Evolutionary conservation across 306 rosid genomes (phyloP), one percentile per base, ranked within the genome.

Genomic region (Malus sylvestris): DNA sequence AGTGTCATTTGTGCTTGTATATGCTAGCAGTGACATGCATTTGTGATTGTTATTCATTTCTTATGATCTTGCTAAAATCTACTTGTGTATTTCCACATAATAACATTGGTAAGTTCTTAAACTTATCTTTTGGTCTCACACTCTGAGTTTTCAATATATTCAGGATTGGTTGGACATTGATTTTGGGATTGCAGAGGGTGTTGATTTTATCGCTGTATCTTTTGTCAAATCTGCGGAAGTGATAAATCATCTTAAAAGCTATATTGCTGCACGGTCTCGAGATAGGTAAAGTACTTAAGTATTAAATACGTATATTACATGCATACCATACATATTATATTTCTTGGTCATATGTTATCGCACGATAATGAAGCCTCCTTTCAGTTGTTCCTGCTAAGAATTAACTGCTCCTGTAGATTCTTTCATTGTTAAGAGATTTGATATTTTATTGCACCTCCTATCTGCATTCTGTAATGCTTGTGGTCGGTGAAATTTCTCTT

Each of bases 111-210:
- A n/a, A 57, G 10, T 62, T 35, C 46, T 67, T 22, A 70, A 67
- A 27, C 23, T 67, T 76, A 46, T 61, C 45, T 30, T 45, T 80
- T 77, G 72, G 75, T 90, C 89, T 85, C 53, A 80, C 71, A 45
- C 75, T 55, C 52, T 23, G 25, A 76, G 29, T 33, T 67, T 68
- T 81, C 77, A 71, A 35, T 60, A 19, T 79, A 30, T 81, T 61
- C 87, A 96, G 99, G 99, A 96, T 83, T 96, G 99, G 99, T 77
- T 96, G 91, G 99, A 96, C 85, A 92, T 96, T 11, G 99, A 96
- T 88, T 96, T 92, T 74, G 99, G 98, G 59, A 96, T 96, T 87
- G 88, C 96, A 35, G 97, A 91, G 84, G 93, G 96, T 16, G 99
- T 96, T 78, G 99, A 96, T 81, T 96, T 96, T 83, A 86, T 96